phyloP scores from a whole-genome alignment of 306 rosid genomes.

The Ormosia emarginata region DNA sequence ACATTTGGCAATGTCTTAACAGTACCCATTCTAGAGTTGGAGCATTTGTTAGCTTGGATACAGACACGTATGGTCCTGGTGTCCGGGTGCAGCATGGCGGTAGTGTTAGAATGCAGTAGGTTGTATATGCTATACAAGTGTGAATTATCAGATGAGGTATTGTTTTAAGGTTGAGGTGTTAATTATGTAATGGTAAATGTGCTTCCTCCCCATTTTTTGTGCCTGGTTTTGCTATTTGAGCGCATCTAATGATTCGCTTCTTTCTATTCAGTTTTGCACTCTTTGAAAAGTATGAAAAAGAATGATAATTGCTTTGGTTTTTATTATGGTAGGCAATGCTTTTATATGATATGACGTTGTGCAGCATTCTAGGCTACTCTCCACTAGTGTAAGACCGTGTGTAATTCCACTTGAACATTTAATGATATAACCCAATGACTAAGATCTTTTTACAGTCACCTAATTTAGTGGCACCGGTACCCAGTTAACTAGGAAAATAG shows the following conservation, averaged over 20 bases:
- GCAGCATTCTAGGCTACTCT: not conserved
- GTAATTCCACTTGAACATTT: not conserved
- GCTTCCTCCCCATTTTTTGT: not conserved
- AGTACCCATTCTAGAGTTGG: slow-evolving; percentile 9
- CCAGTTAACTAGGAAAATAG: no score
- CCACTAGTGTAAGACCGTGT: not conserved
- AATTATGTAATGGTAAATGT: not conserved
- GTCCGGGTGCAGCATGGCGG: not conserved
- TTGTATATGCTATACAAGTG: slow-evolving; percentile 34
- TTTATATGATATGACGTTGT: not conserved
- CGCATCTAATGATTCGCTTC: not conserved
- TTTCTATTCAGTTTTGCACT: not conserved
- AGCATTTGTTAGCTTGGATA: slow-evolving; percentile 5
- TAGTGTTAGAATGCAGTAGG: slow-evolving; percentile 27
- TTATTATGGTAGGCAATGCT: not conserved
- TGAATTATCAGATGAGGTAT: slow-evolving; percentile 20
- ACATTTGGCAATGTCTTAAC: slow-evolving; percentile 1
- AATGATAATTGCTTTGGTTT: not conserved
- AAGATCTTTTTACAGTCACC: no score
- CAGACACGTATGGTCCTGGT: not conserved
- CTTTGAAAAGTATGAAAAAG: not conserved
- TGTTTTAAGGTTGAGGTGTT: slow-evolving; percentile 11
- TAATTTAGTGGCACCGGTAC: no score
- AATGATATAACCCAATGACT: no score
- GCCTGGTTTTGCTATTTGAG: not conserved